Percentiles rank a stretch among this genome's conserved stretches.
phyloP scores from a whole-genome alignment of 257 asterid species.

The Forsythia suspensa region DNA sequence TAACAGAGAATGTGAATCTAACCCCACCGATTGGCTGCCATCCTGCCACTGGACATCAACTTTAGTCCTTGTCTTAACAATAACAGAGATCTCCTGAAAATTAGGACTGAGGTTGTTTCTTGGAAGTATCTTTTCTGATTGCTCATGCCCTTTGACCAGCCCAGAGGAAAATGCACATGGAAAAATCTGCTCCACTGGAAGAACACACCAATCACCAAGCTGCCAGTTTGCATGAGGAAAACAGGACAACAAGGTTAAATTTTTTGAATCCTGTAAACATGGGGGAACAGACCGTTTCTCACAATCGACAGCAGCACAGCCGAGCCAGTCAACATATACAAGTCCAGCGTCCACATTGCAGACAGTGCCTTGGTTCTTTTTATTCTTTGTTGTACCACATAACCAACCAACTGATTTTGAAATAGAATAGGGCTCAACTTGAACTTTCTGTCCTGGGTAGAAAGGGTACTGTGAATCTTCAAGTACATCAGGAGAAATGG shows the following conservation, averaged over 20 bases:
- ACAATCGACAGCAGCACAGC: slow-evolving; percentile 43
- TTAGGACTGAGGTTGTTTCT: slow-evolving; percentile 23
- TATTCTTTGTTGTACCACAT: slow-evolving; percentile 53
- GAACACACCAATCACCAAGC: slow-evolving; percentile 90
- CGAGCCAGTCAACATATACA: slow-evolving; percentile 73
- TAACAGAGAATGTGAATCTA: slow-evolving; percentile 57
- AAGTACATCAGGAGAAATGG: slow-evolving; percentile 55
- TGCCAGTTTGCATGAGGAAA: slow-evolving; percentile 70
- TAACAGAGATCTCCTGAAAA: slow-evolving; percentile 52
- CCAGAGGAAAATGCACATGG: slow-evolving; percentile 26
- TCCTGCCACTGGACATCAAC: slow-evolving; percentile 94
- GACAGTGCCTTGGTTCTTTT: slow-evolving; percentile 55
- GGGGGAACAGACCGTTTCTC: slow-evolving; percentile 50
- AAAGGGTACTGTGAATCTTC: slow-evolving; percentile 79
- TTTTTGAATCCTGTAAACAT: slow-evolving; percentile 48
- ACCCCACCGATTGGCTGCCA: slow-evolving; percentile 58
- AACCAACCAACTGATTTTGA: slow-evolving; percentile 62
- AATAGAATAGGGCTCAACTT: slow-evolving; percentile 42
- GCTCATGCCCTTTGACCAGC: slow-evolving; percentile 26
- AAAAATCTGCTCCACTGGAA: slow-evolving; percentile 32
- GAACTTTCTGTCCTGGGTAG: slow-evolving; percentile 88
- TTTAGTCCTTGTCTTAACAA: slow-evolving; percentile 65
- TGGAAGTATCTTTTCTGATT: slow-evolving; percentile 20
- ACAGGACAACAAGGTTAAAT: slow-evolving; percentile 59
- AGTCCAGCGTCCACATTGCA: slow-evolving; percentile 67